Evolutionary conservation across 352 stramenopile genomes (phyloP), one percentile per base, ranked within the genome.

Genomic region (Phytophthora fragariaefolia): DNA sequence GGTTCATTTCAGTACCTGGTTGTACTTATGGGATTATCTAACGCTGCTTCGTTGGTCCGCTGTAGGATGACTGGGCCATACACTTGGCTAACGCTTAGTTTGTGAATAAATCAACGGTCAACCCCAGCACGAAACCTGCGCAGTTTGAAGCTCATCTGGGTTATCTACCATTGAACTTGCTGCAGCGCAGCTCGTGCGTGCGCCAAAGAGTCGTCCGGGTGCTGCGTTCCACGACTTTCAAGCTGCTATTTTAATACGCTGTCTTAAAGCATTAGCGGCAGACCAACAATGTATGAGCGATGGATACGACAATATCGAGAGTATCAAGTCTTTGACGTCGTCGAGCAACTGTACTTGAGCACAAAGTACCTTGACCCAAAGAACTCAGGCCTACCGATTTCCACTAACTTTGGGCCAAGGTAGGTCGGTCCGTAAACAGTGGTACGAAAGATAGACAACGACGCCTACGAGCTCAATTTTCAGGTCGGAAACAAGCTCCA

Each of bases 381-480:
- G 30, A 47, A 73, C 34, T 23, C 45, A 6, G 57, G 57, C 0
- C 28, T 68, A 1, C 50, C 58, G 1, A 72, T 50, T n/a, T 72
- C 64, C 3, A 23, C 22, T 18, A 66, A 72, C 15, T 55, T 67
- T 18, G 51, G 57, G 22, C 27, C 63, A 1, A 71, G 66, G 32
- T 71, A 49, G 38, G 63, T 68, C 15, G 26, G 38, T 7, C 52
- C 64, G 3, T 63, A 68, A 34, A 50, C 57, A 2, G 36, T 68
- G 2, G 9, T 68, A 0, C 40, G 18, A 10, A 68, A 51, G 46
- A 27, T 68, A 8, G 51, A 68, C 26, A 58, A 67, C 13, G 57
- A 73, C 15, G 65, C 52, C 3, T 73, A 73, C 30, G 38, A 73
- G n/a, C 24, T 69, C 0, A 73, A 73, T 40, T 68, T 61, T 10